phyloP scores from a whole-genome alignment of 441 rosid species.

The Croton setiger region DNA sequence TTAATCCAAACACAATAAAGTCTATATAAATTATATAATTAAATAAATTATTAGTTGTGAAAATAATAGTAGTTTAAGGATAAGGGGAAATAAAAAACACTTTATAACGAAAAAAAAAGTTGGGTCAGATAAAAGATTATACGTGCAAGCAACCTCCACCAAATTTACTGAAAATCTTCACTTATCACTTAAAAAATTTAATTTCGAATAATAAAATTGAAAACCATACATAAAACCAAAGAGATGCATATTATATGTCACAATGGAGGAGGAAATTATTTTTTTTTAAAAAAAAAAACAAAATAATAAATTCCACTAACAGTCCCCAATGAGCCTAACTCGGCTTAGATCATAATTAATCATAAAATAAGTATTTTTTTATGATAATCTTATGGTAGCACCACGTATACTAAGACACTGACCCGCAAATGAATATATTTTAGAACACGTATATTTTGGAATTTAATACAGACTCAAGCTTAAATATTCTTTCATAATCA shows the following conservation, averaged over 20 bases:
- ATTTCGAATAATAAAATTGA: not conserved
- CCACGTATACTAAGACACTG: too few species aligned
- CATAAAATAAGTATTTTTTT: too few species aligned
- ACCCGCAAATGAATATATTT: too few species aligned
- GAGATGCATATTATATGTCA: not conserved
- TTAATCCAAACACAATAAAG: too few species aligned
- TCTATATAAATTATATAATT: too few species aligned
- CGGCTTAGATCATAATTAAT: too few species aligned
- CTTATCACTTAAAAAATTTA: not conserved
- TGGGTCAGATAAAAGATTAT: not conserved
- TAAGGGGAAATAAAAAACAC: not conserved
- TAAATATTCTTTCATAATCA: too few species aligned
- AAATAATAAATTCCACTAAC: not conserved
- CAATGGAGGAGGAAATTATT: not conserved
- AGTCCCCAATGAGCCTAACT: too few species aligned
- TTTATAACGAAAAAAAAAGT: not conserved
- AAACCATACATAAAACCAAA: not conserved
- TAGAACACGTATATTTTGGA: too few species aligned
- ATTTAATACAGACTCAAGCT: too few species aligned
- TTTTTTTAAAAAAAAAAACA: not conserved
- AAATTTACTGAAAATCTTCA: not conserved
- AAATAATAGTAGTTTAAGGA: not conserved
- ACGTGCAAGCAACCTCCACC: slow-evolving; percentile 19
- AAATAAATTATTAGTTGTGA: not conserved
- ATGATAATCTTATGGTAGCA: too few species aligned